Base-by-base conservation (phyloP, 768 basidiomycete genomes). In the Mycena venus region DNA sequence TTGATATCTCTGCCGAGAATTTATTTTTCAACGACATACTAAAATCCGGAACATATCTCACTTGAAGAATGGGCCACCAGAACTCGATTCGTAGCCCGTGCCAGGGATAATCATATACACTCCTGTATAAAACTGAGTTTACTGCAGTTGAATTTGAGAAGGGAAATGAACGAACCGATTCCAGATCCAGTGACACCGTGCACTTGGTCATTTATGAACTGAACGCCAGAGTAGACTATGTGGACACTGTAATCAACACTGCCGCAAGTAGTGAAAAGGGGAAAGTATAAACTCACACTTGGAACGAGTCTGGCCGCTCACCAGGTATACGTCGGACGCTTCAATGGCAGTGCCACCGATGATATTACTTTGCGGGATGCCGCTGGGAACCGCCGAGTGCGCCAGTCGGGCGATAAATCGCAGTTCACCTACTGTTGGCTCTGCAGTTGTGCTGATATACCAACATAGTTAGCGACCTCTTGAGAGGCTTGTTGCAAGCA, bases 381-480 rank as follows among this genome's bases (percentile, higher is more conserved):
- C 84, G 49, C 78, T 81, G 60, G 82, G 78, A 7, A 84, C 61
- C n/a, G 81, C 77, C 10, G 78, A 36, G 7, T 71, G 73, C 19
- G 75, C 76, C 56, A 85, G 80, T 58, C 84, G 83, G 25, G 83
- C 81, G 61, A 85, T 84, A 77, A 81, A 85, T 59, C 84, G 83
- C 8, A 85, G 82, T 68, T 85, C 84, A 19, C 84, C 84, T 27
- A 85, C 78, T n/a, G 80, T 75, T 0, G 84, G 84, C 65, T 85
- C 82, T 2, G 82, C 80, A 3, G 83, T 78, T 14, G 80, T 83
- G 51, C 83, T 85, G 6, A 11, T 10, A 38, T 38, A 64, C 11
- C 53, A 51, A n/a, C 27, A 70, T 25, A 66, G 12, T 59, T 14
- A 49, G 40, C 32, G 42, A 21, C 8, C 15, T 21, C 65, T 23